Evolutionary conservation across 2,329 filamentous ascomycete genomes (phyloP).

Genomic region (Ophiosphaerella herpotricha): DNA sequence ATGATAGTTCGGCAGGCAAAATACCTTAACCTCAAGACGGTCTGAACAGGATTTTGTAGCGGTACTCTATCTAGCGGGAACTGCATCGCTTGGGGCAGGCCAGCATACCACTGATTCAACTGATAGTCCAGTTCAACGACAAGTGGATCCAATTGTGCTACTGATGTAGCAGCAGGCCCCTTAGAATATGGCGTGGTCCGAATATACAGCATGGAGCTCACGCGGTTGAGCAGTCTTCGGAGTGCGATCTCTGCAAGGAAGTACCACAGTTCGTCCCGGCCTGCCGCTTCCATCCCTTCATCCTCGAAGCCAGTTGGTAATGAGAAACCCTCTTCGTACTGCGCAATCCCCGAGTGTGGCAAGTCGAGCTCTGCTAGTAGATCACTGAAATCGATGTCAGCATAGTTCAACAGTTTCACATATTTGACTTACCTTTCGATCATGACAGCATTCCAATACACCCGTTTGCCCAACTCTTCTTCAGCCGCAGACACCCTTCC

Average conservation of each 20-base stretch:
- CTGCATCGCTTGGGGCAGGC: slow-evolving; percentile 72
- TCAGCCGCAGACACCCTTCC: slow-evolving; percentile 71
- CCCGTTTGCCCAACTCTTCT: slow-evolving; percentile 73
- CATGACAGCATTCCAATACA: slow-evolving; percentile 83
- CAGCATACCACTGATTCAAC: slow-evolving; percentile 83
- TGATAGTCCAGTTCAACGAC: slow-evolving; percentile 82
- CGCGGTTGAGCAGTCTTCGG: slow-evolving; percentile 74
- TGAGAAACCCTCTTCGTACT: slow-evolving; percentile 79
- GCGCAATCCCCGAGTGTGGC: slow-evolving; percentile 80
- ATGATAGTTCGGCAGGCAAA: slow-evolving; percentile 87
- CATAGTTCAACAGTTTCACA: background rate
- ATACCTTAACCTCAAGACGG: slow-evolving; percentile 77
- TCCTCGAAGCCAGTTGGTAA: slow-evolving; percentile 77
- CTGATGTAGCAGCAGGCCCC: slow-evolving; percentile 61
- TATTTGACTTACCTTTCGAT: slow-evolving; percentile 63
- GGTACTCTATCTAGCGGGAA: slow-evolving; percentile 73
- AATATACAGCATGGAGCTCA: slow-evolving; percentile 79
- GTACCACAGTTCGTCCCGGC: slow-evolving; percentile 82
- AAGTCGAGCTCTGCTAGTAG: slow-evolving; percentile 78
- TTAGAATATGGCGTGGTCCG: slow-evolving; percentile 57
- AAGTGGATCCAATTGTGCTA: slow-evolving; percentile 74
- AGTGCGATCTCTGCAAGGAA: slow-evolving; percentile 83
- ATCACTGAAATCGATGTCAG: slow-evolving; percentile 52
- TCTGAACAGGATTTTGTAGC: slow-evolving; percentile 75
- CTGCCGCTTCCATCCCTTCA: slow-evolving; percentile 67